Base-by-base conservation (phyloP, 2,329 filamentous ascomycete genomes). In the Alternaria sp. region DNA sequence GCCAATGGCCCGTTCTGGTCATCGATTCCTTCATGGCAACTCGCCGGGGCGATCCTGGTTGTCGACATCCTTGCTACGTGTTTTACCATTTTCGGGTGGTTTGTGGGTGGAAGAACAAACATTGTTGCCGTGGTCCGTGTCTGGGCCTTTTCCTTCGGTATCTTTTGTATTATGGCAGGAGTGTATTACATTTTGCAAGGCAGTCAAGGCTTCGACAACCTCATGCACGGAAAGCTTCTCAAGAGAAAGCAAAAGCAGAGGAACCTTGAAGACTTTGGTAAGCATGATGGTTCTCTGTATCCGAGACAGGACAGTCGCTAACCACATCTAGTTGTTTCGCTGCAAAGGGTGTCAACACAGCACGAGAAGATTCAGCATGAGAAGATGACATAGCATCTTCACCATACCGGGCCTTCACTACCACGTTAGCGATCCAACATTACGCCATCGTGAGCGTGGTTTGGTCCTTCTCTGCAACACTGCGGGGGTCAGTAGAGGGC, bases 1-100 rank as follows among this genome's bases (percentile, higher is more conserved):
- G 91, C 92, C 82, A 94, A 94, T 81, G 92, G 93, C 74, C 92
- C 92, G 56, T 94, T 96, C 86, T 96, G 92, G 92, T 93, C 91
- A 3, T 94, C 91, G 25, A 87, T 93, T 60, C 93, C 93, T 62
- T 96, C 92, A 63, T 94, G 92, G 91, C 92, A 96, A 81, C 85
- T 97, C 45, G 80, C 85, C 57, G 89, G 89, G 64, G 93, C 93
- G 66, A 93, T 97, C 67, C 78, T 95, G 49, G 69, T 92, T 51
- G 93, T 97, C 74, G 92, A 97, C 76, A 86, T 95, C 71, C 81
- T 96, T 60, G 92, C 93, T 66, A 96, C 92, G 40, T 85, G 93
- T 79, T 96, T 97, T 87, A 90, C 87, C 79, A 82, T 94, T 76
- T 96, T 92, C 78, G 93, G 93, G 79, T 94, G 87, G 86, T 95